Conservation (phyloP, 805 yeast species). For the Wickerhamiella australiensis region DNA sequence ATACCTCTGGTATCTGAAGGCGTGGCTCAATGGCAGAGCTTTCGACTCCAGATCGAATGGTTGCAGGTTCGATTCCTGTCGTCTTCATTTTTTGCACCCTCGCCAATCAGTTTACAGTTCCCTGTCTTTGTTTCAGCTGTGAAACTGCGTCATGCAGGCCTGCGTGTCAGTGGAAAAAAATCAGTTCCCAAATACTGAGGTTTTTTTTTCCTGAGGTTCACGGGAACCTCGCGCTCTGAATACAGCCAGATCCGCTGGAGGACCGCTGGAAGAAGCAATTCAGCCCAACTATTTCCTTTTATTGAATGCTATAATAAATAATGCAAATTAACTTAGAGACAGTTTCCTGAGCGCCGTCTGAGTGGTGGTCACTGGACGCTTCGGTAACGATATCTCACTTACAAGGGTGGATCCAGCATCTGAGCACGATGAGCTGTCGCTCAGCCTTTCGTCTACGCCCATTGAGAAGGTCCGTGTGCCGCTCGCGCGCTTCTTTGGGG, state of each 20-base stretch:
- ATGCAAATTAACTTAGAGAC: conserved; percentile 4
- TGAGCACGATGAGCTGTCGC: not conserved
- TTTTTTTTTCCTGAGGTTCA: too few species aligned
- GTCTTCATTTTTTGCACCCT: conserved; percentile 11
- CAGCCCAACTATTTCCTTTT: not conserved
- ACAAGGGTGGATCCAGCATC: conserved; percentile 8
- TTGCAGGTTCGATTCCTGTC: conserved; percentile 16
- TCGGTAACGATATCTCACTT: conserved; percentile 12
- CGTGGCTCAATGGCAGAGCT: conserved; percentile 16
- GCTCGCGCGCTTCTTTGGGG: conserved; percentile 9
- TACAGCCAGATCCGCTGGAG: too few species aligned
- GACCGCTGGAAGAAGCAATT: not conserved
- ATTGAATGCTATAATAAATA: conserved; percentile 8
- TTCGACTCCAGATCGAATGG: conserved; percentile 16
- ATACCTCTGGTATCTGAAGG: conserved; percentile 1
- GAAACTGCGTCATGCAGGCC: too few species aligned
- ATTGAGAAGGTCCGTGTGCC: conserved; percentile 17
- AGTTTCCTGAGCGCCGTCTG: conserved; percentile 20
- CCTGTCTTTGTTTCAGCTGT: too few species aligned
- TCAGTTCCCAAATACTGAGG: too few species aligned
- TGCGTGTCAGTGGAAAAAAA: too few species aligned
- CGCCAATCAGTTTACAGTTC: too few species aligned
- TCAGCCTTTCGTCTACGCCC: conserved; percentile 18
- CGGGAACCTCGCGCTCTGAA: too few species aligned
- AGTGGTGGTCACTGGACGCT: conserved; percentile 13